Base-by-base conservation (phyloP, 306 rosid species). In the Pachyrhizus erosus region DNA sequence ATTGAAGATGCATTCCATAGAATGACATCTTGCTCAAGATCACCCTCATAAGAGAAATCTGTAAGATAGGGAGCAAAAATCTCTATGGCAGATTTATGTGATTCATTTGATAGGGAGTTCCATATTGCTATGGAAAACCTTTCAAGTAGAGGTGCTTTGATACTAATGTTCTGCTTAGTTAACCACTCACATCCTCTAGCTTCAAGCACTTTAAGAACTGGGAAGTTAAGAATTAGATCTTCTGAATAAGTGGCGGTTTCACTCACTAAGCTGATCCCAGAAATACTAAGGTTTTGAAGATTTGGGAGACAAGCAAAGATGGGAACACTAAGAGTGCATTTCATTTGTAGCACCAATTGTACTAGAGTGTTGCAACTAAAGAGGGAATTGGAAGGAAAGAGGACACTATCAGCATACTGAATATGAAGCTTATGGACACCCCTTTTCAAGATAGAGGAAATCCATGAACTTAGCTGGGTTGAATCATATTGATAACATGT, bases 161-260 rank as follows among this genome's bases (percentile, higher is more conserved):
- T 51, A 7, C 29, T 77, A 73, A 87, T 68, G 3, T 81, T 64
- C 46, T 87, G 80, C 62, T 13, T 31, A 12, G 82, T 87, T 58
- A 40, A 70, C 88, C 86, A 87, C 37, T 81, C 84, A 69, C 90
- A 87, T 3, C 80, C 80, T 81, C 84, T 87, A 34, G 90, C 82
- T 78, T 84, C 90, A 84, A 87, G 79, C 21, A 68, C 86, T 87
- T 78, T 78, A 24, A 87, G 90, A 26, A 51, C 1, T 0, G 90
- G 90, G 42, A 83, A 70, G 57, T 78, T 69, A 58, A 83, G 57
- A 20, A 29, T 45, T 34, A 69, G 9, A 48, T 77, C 67, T 34
- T 77, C 31, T 45, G 86, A 69, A 31, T 45, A 13, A 83, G 23
- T 13, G 58, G 73, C 10, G 13, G 78, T 58, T 57, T 83, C 74